Conservation (phyloP, 1,284 basidiomycete species). For the Serendipita sp. region DNA sequence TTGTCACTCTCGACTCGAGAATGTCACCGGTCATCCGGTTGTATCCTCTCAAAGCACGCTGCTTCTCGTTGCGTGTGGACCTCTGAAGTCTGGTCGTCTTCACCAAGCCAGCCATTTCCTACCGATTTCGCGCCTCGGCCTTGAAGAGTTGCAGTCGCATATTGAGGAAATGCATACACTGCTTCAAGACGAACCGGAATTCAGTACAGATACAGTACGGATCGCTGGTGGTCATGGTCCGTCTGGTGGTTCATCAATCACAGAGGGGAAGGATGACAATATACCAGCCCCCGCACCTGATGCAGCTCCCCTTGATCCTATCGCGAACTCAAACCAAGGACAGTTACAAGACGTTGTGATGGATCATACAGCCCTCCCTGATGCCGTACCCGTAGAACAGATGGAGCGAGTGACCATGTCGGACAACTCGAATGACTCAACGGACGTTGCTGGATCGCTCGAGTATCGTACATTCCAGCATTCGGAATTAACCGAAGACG, state of each 20-base stretch:
- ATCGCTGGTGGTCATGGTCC: too few species aligned
- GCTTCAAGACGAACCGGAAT: neutral
- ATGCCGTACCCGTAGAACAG: neutral
- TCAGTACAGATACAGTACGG: too few species aligned
- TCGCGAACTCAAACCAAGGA: neutral
- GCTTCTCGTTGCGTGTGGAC: conserved; percentile 56
- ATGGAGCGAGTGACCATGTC: neutral
- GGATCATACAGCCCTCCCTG: neutral
- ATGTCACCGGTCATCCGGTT: conserved; percentile 40
- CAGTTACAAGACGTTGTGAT: neutral
- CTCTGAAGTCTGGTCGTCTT: conserved; percentile 52
- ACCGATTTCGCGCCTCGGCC: conserved; percentile 65
- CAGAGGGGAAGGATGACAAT: conserved; percentile 18
- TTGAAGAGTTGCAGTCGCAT: conserved; percentile 42
- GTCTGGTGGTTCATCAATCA: conserved; percentile 18
- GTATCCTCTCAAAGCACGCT: conserved; percentile 30
- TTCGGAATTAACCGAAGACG: conserved; percentile 38
- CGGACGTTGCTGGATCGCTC: conserved; percentile 22
- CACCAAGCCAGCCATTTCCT: conserved; percentile 56
- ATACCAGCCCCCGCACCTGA: conserved; percentile 10
- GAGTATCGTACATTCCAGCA: conserved; percentile 30
- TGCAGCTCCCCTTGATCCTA: conserved; percentile 11
- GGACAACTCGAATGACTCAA: neutral
- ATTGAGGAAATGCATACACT: conserved; percentile 53
- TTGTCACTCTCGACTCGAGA: conserved; percentile 60